Evolutionary conservation across 73 alveolate genomes (phyloP).

Genomic region (Paramecium primaurelia): DNA sequence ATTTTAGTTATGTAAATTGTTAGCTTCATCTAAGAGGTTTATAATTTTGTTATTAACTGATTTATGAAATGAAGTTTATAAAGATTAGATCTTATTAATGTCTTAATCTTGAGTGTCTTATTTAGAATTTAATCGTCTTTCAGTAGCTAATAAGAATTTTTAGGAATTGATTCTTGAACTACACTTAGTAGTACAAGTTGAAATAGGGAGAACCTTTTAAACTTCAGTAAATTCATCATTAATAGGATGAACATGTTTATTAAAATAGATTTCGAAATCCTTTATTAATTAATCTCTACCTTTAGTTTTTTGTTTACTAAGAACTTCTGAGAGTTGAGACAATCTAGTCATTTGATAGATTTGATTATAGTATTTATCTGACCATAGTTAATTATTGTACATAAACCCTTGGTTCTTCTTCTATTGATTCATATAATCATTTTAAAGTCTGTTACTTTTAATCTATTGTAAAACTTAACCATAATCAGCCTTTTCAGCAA

Average conservation of each 20-base stretch:
- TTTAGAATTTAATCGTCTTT: not conserved
- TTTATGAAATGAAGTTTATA: not conserved
- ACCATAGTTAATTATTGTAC: not conserved
- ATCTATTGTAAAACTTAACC: not conserved
- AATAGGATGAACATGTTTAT: not conserved
- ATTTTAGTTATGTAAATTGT: not conserved
- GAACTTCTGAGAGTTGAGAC: not conserved
- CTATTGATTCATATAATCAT: not conserved
- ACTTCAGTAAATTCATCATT: not conserved
- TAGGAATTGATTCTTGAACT: not conserved
- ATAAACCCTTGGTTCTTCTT: slow-evolving; percentile 5
- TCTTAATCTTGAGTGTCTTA: not conserved
- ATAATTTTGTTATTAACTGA: not conserved
- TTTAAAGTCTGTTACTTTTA: not conserved
- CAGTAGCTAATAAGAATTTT: not conserved
- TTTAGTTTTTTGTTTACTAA: not conserved
- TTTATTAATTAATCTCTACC: not conserved
- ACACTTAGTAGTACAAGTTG: not conserved
- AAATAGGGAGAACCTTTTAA: not conserved
- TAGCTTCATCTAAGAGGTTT: not conserved
- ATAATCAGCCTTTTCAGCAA: slow-evolving; percentile 1
- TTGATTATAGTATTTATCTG: not conserved
- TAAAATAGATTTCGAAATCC: not conserved
- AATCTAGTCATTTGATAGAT: not conserved
- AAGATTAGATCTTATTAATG: not conserved